Evolutionary conservation across 129 eudicot species (phyloP), one percentile per base, ranked within the genome.

Genomic region (Artemisia annua): DNA sequence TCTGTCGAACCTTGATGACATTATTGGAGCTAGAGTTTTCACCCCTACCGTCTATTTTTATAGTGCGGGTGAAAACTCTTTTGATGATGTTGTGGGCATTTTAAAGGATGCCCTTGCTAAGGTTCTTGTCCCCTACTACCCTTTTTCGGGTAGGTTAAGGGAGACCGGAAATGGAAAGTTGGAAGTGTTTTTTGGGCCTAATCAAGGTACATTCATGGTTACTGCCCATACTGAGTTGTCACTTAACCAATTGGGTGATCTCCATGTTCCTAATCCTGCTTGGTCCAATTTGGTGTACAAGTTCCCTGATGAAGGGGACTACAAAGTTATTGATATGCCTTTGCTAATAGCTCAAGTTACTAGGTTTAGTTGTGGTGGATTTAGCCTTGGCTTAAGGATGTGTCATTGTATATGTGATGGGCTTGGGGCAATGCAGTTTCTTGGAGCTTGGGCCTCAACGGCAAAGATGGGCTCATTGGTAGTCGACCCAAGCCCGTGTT

Each of bases 381-480:
- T 94, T 70, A 90, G 97, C 72, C 86, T 94, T n/a, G 99, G 99
- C 14, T 66, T 94, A 57, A 94, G 99, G 71, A 83, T 87, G 6
- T 94, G 99, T 75, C 97, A 90, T 79, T 94, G 97, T 70, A 82
- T 88, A 28, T 90, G 97, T 75, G 99, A 90, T 50, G 99, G 99
- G 52, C 81, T 90, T 26, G 99, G 97, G 55, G 99, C 99, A 14
- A 94, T 94, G 97, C 97, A 95, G 62, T 90, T 95, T 66, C 83
- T 88, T 48, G 81, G 75, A 76, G 94, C 94, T 5, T 90, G 98
- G 97, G 90, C 96, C 22, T 69, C 90, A 2, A 94, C 96, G 0
- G 91, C 98, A 2, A 86, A 71, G 75, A 19, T 56, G 5, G 91
- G 93, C 72, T 70, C 79, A 3, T 77, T 88, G 88, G 82, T 83